Evolutionary conservation across 179 eudicot genomes (phyloP), one percentile per base, ranked within the genome.

Genomic region (Beta lomatogona): DNA sequence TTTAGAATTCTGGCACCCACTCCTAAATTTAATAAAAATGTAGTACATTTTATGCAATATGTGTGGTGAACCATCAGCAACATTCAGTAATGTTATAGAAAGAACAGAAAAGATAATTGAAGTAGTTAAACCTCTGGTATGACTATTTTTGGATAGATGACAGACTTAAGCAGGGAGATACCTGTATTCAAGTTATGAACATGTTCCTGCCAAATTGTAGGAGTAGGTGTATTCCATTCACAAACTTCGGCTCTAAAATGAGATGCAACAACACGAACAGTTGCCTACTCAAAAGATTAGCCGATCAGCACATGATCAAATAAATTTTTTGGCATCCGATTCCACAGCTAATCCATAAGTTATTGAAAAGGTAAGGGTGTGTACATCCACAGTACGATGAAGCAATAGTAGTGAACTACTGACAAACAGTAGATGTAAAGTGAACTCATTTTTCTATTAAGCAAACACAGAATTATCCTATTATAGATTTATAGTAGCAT

Each of bases 171-270:
- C 4, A 48, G 41, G 72, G 22, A 80, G 77, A 71, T 88, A 95
- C 98, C 99, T 87, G 95, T 83, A 87, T 76, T 84, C 41, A 81
- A 80, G 88, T 87, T 91, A 78, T 96, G 96, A 79, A 91, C 71
- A 85, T 96, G 97, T 82, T 96, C 99, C 83, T 89, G 93, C 99
- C 99, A 96, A 79, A 92, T 81, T 72, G 97, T 96, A 11, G 99
- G 99, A 70, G 94, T 94, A 80, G 99, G 99, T 54, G 98, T 90
- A 79, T 88, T 90, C 99, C 99, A 96, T 87, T 96, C 99, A 83
- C 88, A 89, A 80, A 96, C 80, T 54, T 84, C 85, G 36, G 90
- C 93, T 86, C 97, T 93, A 82, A 90, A 86, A 73, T 96, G 91
- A 70, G 93, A 87, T 79, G 97, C 99, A 86, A 90, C 74, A 65